phyloP scores from a whole-genome alignment of 768 basidiomycete genomes.

The Mycena amicta region DNA sequence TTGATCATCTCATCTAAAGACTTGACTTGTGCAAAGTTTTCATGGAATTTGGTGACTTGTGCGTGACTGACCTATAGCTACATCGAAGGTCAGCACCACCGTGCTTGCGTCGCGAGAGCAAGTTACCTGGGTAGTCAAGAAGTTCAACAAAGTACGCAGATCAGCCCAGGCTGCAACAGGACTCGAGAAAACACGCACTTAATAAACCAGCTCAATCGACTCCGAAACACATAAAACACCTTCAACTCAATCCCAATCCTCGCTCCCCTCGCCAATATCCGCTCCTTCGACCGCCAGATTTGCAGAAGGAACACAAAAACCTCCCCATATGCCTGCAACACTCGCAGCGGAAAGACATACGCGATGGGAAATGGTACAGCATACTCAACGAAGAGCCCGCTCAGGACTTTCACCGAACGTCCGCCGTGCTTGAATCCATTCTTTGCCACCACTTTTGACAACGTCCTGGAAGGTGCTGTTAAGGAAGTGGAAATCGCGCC shows the following conservation, averaged over 20 bases:
- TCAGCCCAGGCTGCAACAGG: conserved; percentile 3
- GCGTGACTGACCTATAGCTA: conserved; percentile 77
- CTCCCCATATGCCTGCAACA: conserved; percentile 60
- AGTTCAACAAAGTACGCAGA: conserved; percentile 59
- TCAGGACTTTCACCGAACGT: conserved; percentile 54
- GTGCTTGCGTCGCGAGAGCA: not conserved
- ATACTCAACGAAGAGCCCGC: conserved; percentile 75
- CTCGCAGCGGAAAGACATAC: conserved; percentile 68
- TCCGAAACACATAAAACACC: conserved; percentile 74
- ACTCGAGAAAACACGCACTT: conserved; percentile 56
- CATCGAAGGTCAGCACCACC: not conserved
- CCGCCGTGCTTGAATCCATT: conserved; percentile 62
- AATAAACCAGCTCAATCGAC: conserved; percentile 81
- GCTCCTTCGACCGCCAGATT: conserved; percentile 75
- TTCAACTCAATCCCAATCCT: conserved; percentile 54
- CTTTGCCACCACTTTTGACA: conserved; percentile 44
- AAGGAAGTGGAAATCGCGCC: conserved; percentile 77
- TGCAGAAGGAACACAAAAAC: conserved; percentile 76
- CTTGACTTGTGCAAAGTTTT: conserved; percentile 49
- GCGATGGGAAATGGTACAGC: conserved; percentile 79
- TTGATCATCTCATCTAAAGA: conserved; percentile 80
- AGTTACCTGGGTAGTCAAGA: conserved; percentile 74
- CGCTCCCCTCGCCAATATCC: conserved; percentile 62
- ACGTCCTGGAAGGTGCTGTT: conserved; percentile 77
- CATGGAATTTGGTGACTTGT: conserved; percentile 62